A percentile compares a stretch with the other conserved stretches of the same genome.
These are phyloP conservation scores for Venturia pyrina DNA, from an alignment of 2,329 filamentous ascomycete genomes.

Conservation along the genomic window DNA sequence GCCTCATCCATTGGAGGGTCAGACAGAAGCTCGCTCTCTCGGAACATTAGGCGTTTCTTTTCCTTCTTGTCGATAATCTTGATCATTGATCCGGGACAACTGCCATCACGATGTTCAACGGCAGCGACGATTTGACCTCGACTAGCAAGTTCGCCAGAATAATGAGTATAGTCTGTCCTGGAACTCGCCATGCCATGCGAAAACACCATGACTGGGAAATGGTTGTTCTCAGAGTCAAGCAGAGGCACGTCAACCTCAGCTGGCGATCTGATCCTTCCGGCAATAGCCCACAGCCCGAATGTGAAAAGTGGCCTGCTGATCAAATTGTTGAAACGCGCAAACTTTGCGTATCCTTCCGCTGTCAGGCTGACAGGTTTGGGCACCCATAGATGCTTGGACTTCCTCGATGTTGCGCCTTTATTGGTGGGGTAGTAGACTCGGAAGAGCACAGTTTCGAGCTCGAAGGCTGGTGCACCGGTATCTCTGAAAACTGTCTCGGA, in stretches of 20 bases:
- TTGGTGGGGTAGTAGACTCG: constrained; percentile 66
- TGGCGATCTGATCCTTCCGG: constrained; percentile 6
- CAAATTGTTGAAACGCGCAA: constrained; percentile 31
- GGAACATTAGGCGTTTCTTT: constrained; percentile 29
- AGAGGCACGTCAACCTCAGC: constrained; percentile 11
- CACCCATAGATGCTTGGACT: constrained; percentile 8
- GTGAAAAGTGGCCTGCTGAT: constrained; percentile 6
- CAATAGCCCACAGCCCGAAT: constrained; percentile 7
- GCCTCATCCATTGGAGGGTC: constrained; percentile 3
- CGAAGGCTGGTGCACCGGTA: constrained; percentile 35
- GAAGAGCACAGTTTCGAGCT: constrained; percentile 64
- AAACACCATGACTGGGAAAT: constrained; percentile 77
- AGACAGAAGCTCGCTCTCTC: constrained; percentile 28
- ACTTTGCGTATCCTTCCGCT: constrained; percentile 8
- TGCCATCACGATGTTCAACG: constrained; percentile 75
- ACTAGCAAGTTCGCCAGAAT: constrained; percentile 67
- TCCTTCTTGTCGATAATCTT: constrained; percentile 41
- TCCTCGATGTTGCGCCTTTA: constrained; percentile 3
- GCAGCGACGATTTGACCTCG: constrained; percentile 74
- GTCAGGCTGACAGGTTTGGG: constrained; percentile 19
- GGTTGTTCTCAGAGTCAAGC: constrained; percentile 27
- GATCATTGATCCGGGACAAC: constrained; percentile 61
- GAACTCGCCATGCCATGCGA: constrained; percentile 76
- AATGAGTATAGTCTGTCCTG: constrained; percentile 73
- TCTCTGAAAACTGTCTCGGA: constrained; percentile 37